Evolutionary conservation across 306 rosid genomes (phyloP).

Genomic region (Begonia loranthoides): DNA sequence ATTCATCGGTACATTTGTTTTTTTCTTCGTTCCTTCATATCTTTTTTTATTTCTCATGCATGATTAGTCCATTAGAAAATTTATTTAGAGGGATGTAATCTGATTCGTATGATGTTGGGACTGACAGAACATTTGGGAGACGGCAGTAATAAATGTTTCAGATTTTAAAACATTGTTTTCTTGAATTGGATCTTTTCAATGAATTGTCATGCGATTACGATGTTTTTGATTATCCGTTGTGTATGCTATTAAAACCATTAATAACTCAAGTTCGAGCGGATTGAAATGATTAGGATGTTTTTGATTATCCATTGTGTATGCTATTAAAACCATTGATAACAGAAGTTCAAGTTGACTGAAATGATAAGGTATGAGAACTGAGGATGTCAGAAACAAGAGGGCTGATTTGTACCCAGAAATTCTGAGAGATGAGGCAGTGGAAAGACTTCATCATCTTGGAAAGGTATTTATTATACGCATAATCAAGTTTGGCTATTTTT

Average conservation of each 20-base stretch:
- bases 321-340: not conserved
- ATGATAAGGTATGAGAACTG: conserved; percentile 37
- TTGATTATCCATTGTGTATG: not conserved
- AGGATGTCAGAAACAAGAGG: conserved; percentile 31
- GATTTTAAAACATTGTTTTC: no score
- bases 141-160: not conserved
- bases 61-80: not conserved
- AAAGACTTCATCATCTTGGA: conserved; percentile 64
- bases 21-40: not conserved
- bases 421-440: conserved; percentile 78
- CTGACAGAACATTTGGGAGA: not conserved
- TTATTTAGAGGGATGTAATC: not conserved
- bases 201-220: not conserved
- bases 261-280: conserved; percentile 10
- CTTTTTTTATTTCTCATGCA: not conserved
- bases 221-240: not conserved
- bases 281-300: conserved; percentile 17
- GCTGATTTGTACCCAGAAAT: conserved; percentile 52
- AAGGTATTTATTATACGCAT: conserved; percentile 25
- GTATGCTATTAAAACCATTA: not conserved
- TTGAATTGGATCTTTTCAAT: no score
- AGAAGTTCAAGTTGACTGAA: conserved; percentile 15
- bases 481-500: not conserved
- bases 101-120: not conserved
- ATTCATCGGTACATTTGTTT: conserved; percentile 24